Base-by-base conservation (phyloP, 345 rosid species). In the Gossypium thurberi region DNA sequence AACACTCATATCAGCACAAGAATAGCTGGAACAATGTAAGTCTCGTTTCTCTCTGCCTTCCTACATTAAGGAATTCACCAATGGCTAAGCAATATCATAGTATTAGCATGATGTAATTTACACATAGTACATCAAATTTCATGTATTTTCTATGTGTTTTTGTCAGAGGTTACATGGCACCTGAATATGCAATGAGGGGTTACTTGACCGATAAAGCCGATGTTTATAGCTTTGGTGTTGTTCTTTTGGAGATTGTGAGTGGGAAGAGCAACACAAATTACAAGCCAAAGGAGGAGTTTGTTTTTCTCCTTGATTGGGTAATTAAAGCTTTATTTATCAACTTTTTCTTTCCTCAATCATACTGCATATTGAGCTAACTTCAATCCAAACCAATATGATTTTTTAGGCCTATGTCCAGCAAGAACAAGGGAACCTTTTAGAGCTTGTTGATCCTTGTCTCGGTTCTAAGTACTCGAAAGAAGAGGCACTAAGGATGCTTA, bases 131-230 rank as follows among this genome's bases (percentile, higher is more conserved):
- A 9, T 62, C 20, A 17, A 62, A 33, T 59, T 26, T 60, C 65
- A 33, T 60, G 65, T 42, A 60, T 23, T 66, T 65, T 42, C 73
- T 7, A 1, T 17, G 5, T 20, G 5, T 67, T 76, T 76, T 26
- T 14, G 37, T 61, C 76, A 90, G 98, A 85, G 98, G 98, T 47
- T 94, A 92, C 78, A 94, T 94, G 97, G 98, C 98, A 74, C 98
- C 98, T 2, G 98, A 94, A 81, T 91, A 94, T 78, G 98, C 98
- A 68, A 91, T 91, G 98, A 90, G 96, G 77, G 98, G 98, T 61
- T 91, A 94, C 86, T 84, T 94, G 87, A 94, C 98, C 2, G 97
- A 91, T 77, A 94, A 94, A 51, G 96, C 96, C 1, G 97, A 94
- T 74, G 94, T 94, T 4, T 94, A 94, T 75, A 94, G 98, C 76